These are phyloP conservation scores for Cytospora leucostoma DNA, from an alignment of 2,329 filamentous ascomycete species.

Conservation along the genomic window DNA sequence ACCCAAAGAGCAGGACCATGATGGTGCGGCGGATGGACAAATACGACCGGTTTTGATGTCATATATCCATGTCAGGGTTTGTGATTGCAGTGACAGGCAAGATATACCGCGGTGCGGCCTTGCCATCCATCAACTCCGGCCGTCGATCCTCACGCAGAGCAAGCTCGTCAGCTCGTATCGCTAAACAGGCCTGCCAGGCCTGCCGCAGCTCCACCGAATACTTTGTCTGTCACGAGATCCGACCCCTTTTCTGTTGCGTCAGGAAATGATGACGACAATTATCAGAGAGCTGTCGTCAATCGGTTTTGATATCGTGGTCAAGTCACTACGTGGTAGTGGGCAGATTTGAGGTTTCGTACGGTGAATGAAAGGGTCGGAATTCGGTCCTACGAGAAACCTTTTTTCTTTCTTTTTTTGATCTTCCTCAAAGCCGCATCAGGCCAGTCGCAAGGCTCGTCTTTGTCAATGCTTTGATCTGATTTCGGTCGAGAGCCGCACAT, in stretches of 20 bases:
- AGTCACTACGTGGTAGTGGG: too few species aligned
- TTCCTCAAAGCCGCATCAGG: background rate
- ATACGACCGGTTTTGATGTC: background rate
- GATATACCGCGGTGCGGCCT: too few species aligned
- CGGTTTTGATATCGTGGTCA: too few species aligned
- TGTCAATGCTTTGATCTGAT: background rate
- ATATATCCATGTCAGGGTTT: background rate
- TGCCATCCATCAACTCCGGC: background rate
- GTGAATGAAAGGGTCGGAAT: background rate
- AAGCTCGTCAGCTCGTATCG: background rate
- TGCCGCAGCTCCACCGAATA: conserved; percentile 1
- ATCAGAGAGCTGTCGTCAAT: too few species aligned
- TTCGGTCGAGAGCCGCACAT: conserved; percentile 1
- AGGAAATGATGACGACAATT: background rate
- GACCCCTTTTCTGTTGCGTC: conserved; percentile 17
- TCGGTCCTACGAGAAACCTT: too few species aligned
- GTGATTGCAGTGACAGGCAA: background rate
- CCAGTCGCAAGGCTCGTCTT: background rate
- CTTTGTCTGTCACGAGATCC: background rate
- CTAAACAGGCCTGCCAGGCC: conserved; percentile 3
- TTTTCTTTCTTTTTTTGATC: background rate
- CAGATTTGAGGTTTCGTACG: too few species aligned
- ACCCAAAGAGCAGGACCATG: background rate
- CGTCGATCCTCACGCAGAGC: background rate
- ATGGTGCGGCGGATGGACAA: background rate